These are phyloP conservation scores for Monosporascus sp. DNA, from an alignment of 2,329 filamentous ascomycete genomes.

Conservation along the genomic window DNA sequence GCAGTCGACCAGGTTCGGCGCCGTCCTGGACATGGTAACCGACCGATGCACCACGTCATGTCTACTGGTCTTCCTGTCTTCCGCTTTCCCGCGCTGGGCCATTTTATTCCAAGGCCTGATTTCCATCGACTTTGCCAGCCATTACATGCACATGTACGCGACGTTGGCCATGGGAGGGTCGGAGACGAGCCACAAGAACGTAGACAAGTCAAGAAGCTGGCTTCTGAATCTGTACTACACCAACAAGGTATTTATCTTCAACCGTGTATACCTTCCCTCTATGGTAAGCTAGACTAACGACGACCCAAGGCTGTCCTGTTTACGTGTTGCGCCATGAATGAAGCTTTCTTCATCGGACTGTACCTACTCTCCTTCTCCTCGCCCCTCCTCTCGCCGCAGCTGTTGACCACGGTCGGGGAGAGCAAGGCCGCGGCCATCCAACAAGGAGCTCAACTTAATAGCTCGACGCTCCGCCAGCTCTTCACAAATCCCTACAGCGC, in stretches of 20 bases:
- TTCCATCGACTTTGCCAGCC: constrained; percentile 85
- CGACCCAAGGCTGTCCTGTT: constrained; percentile 74
- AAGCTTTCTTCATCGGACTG: constrained; percentile 95
- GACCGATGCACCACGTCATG: constrained; percentile 96
- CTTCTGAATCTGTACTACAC: constrained; percentile 94
- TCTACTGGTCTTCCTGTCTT: constrained; percentile 88
- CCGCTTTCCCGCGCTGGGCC: constrained; percentile 89
- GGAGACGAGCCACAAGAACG: constrained; percentile 83
- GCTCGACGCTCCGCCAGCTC: constrained; percentile 64
- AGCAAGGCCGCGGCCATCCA: constrained; percentile 48
- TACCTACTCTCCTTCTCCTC: constrained; percentile 97
- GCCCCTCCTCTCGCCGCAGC: constrained; percentile 78
- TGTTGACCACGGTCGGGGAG: constrained; percentile 59
- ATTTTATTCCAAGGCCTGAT: constrained; percentile 94
- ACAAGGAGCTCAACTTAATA: constrained; percentile 64
- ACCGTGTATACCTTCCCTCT: constrained; percentile 20
- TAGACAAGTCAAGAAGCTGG: constrained; percentile 82
- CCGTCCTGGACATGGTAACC: constrained; percentile 97
- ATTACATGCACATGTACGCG: constrained; percentile 99
- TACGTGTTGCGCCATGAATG: constrained; percentile 83
- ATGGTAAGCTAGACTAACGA: too few relatives aligned
- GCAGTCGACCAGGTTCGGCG: constrained; percentile 92
- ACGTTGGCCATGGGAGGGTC: constrained; percentile 82
- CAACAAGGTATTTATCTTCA: constrained; percentile 64
- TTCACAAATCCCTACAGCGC: constrained; percentile 90